Evolutionary conservation across 2,329 filamentous ascomycete species (phyloP).

Genomic region (Sporothrix mexicana): DNA sequence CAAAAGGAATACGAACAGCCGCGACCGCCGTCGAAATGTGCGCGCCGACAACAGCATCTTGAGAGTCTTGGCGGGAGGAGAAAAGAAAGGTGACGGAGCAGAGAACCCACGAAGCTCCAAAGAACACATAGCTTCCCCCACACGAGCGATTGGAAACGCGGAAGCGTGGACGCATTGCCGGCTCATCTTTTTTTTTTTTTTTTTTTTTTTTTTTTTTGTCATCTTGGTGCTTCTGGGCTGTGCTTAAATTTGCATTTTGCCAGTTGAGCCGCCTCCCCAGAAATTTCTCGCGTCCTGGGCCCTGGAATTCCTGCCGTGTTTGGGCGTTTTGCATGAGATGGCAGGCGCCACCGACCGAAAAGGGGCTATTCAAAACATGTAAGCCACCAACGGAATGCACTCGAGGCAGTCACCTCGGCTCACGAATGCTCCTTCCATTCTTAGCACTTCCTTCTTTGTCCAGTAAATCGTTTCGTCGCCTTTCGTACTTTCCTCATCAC

Average conservation of each 20-base stretch:
- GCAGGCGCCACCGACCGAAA: not conserved
- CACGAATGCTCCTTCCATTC: not conserved
- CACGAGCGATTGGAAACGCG: not conserved
- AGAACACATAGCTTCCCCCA: not conserved
- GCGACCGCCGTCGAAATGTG: constrained; percentile 20
- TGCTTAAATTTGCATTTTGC: not conserved
- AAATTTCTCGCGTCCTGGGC: not conserved
- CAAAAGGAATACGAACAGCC: no score
- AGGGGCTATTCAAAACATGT: not conserved
- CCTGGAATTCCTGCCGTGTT: not conserved
- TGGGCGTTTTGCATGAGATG: not conserved
- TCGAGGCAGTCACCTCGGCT: not conserved
- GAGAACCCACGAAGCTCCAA: not conserved
- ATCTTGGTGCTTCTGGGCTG: no score
- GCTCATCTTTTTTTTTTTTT: not conserved
- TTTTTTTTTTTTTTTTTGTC: not conserved
- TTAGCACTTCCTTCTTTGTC: no score
- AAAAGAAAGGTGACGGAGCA: not conserved
- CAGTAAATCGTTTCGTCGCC: no score
- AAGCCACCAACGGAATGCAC: not conserved
- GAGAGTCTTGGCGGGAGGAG: not conserved
- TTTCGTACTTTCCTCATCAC: no score
- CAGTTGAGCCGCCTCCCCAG: not conserved
- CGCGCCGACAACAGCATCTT: constrained; percentile 15
- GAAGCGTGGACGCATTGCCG: not conserved